Base-by-base conservation (phyloP, 768 basidiomycete species). In the Chalciporus sphaerocephalus region DNA sequence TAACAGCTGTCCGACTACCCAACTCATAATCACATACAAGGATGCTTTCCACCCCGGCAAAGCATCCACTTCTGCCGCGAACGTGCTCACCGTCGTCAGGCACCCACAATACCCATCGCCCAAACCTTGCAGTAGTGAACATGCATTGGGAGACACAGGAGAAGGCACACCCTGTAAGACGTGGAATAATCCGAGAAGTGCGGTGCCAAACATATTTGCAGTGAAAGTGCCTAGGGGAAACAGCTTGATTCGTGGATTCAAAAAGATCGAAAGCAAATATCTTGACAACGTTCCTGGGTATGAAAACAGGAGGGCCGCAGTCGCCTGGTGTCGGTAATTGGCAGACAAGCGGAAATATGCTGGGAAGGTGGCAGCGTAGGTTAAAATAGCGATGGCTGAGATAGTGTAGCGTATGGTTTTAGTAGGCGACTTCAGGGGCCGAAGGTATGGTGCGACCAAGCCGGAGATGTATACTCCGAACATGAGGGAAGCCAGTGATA, bases 81-180 rank as follows among this genome's bases (percentile, higher is more conserved):
- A 95, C 15, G 94, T 98, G 64, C 88, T 92, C 55, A 99, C 78
- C 1, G 96, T 99, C 2, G 87, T 94, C 55, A 98, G 72, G 68
- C 92, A 93, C 10, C 93, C 96, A 61, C 94, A 97, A 60, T 92
- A 97, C 6, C 96, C 96, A 61, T 97, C 92, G 18, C 74, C 72
- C 28, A 98, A 67, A 1, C 92, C 94, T 59, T 89, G 85, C 33
- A 97, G 65, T 16, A 91, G 70, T 20, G 78, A 73, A 59, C 94
- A 96, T 25, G 78, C 73, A 47, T 74, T 67, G 17, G 66, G 60
- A 2, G 83, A 77, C 18, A 66, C 50, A 25, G 62, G 50, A 10
- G 69, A 69, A 27, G 55, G 42, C 9, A 64, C 6, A 46, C 80
- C 77, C 61, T 92, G 87, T 34, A 92, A 63, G 40, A 87, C 80